A percentile compares a stretch with the other conserved stretches of the same genome.
Evolutionary conservation across 768 basidiomycete genomes (phyloP).

Genomic region (Trametes maxima): DNA sequence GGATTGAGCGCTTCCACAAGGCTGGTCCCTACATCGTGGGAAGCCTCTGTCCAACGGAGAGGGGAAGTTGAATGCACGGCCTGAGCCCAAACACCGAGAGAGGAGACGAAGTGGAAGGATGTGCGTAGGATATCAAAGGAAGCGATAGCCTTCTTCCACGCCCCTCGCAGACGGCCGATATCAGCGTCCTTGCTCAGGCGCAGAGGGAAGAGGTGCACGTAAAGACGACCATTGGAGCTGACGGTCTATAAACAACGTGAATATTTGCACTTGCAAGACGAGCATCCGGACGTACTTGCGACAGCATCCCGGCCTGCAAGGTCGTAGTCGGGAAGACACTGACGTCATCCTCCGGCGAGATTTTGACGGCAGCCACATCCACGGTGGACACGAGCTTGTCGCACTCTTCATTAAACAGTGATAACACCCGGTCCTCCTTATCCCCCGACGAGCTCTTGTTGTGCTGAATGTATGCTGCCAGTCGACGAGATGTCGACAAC

Average conservation of each 20-base stretch:
- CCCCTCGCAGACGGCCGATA: constrained; percentile 33
- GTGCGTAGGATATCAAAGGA: constrained; percentile 47
- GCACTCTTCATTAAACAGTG: constrained; percentile 16
- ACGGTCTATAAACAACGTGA: constrained; percentile 28
- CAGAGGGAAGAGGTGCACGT: constrained; percentile 38
- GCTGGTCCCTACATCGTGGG: neutral
- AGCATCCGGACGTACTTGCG: constrained; percentile 40
- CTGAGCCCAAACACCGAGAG: constrained; percentile 36
- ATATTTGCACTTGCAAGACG: neutral
- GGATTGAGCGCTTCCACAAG: constrained; percentile 6
- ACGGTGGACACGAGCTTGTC: neutral
- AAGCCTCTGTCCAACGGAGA: constrained; percentile 32
- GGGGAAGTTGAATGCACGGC: constrained; percentile 30
- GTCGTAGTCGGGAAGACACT: constrained; percentile 44
- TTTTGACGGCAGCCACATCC: constrained; percentile 28
- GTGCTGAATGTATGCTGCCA: constrained; percentile 9
- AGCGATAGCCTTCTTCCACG: constrained; percentile 40
- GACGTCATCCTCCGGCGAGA: constrained; percentile 36
- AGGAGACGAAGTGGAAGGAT: constrained; percentile 47
- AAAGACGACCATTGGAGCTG: constrained; percentile 32
- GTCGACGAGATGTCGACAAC: constrained; percentile 9
- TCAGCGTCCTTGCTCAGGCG: constrained; percentile 26
- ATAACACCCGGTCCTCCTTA: neutral
- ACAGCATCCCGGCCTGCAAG: constrained; percentile 52
- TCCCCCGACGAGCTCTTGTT: neutral